phyloP scores from a whole-genome alignment of 345 rosid genomes.

The Turritis glabra region DNA sequence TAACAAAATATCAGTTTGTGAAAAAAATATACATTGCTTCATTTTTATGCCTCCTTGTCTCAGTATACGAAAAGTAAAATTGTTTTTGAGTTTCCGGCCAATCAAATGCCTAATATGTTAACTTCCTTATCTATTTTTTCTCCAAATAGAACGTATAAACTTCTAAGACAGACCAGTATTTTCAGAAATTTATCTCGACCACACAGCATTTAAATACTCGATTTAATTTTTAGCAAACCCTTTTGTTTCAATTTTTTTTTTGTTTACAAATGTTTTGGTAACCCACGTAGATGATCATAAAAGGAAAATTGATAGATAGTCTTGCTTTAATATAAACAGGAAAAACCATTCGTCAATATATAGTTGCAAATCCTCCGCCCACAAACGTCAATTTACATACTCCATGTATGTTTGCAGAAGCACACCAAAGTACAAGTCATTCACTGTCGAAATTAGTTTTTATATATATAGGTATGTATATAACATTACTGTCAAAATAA shows the following conservation, averaged over 20 bases:
- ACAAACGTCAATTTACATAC: neutral
- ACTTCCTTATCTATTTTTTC: neutral
- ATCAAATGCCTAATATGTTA: conserved; percentile 3
- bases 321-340: neutral
- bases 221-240: neutral
- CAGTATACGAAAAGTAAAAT: too few species aligned
- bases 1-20: too few species aligned
- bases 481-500: neutral
- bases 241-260: neutral
- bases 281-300: neutral
- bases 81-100: conserved; percentile 1
- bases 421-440: conserved; percentile 6
- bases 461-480: neutral
- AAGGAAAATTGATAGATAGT: neutral
- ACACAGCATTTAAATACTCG: neutral
- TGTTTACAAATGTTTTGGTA: neutral
- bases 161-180: neutral
- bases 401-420: neutral
- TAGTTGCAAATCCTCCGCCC: neutral
- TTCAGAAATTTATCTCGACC: neutral
- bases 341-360: neutral
- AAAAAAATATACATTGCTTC: neutral
- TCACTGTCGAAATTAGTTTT: neutral
- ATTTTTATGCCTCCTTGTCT: neutral
- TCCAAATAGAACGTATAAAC: too few species aligned